phyloP scores from a whole-genome alignment of 2,329 filamentous ascomycete species.

The Aureobasidium sp. region DNA sequence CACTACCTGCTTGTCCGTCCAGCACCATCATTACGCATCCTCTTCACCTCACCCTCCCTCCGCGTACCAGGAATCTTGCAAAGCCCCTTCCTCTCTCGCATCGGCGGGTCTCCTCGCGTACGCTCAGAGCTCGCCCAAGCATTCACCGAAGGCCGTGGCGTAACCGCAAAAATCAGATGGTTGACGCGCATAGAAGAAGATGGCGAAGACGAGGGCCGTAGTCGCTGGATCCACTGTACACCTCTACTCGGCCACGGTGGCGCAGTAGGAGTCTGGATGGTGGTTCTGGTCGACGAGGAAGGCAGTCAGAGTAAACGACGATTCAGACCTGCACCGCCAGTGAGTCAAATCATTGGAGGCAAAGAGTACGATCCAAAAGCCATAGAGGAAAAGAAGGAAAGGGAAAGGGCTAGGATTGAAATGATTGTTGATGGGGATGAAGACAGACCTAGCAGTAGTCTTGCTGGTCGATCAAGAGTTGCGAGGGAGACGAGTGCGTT shows the following conservation, averaged over 20 bases:
- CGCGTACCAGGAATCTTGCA: conserved; percentile 57
- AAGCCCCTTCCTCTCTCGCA: conserved; percentile 33
- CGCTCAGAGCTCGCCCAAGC: conserved; percentile 31
- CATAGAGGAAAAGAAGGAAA: not conserved
- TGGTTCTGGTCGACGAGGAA: conserved; percentile 60
- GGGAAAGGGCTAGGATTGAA: not conserved
- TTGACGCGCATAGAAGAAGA: conserved; percentile 28
- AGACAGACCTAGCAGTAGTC: not conserved
- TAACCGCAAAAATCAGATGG: conserved; percentile 37
- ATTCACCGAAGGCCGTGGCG: conserved; percentile 28
- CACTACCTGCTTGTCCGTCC: conserved; percentile 57
- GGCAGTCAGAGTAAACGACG: conserved; percentile 18
- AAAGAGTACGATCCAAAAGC: conserved; percentile 22
- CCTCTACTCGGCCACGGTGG: conserved; percentile 59
- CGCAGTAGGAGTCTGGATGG: conserved; percentile 68
- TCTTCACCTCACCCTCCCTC: conserved; percentile 60
- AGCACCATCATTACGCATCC: conserved; percentile 54
- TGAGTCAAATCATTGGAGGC: conserved; percentile 24
- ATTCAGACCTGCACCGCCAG: conserved; percentile 28
- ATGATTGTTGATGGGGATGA: not conserved
- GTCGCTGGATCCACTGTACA: conserved; percentile 70
- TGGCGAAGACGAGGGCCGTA: conserved; percentile 46
- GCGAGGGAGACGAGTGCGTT: not conserved
- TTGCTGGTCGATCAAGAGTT: not conserved
- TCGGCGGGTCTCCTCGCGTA: conserved; percentile 30